These are phyloP conservation scores for Cephaloascus albidus DNA, from an alignment of 805 yeast species.

Conservation along the genomic window DNA sequence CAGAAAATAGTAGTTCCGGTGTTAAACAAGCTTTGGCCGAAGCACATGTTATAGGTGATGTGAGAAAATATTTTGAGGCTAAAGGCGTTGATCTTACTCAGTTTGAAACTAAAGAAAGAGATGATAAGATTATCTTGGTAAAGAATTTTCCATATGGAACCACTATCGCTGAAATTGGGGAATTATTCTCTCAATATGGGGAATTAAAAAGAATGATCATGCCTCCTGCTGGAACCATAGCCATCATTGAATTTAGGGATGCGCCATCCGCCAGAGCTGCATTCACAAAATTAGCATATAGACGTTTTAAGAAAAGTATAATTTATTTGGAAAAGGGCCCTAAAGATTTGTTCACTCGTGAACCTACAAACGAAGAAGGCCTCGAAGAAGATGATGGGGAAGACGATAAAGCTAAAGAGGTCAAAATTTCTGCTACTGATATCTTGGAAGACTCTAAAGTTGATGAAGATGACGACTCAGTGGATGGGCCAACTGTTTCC, in stretches of 20 bases:
- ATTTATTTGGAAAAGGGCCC: slow-evolving; percentile 94
- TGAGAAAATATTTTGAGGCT: slow-evolving; percentile 74
- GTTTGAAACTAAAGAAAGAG: slow-evolving; percentile 59
- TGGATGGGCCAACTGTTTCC: slow-evolving; percentile 74
- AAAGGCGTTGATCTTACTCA: slow-evolving; percentile 78
- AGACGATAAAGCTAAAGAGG: slow-evolving; percentile 31
- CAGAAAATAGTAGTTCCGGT: slow-evolving; percentile 79
- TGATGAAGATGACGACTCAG: slow-evolving; percentile 25
- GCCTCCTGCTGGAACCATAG: slow-evolving; percentile 97
- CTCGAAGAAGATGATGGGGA: slow-evolving; percentile 16
- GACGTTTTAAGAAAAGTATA: slow-evolving; percentile 80
- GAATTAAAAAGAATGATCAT: slow-evolving; percentile 69
- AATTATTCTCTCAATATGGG: slow-evolving; percentile 73
- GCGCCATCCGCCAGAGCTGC: slow-evolving; percentile 82
- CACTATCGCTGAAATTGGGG: slow-evolving; percentile 69
- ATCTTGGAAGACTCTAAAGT: slow-evolving; percentile 25
- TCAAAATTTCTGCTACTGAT: slow-evolving; percentile 34
- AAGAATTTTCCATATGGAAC: slow-evolving; percentile 92
- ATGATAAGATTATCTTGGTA: slow-evolving; percentile 71
- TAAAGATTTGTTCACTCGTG: slow-evolving; percentile 60
- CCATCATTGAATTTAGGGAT: slow-evolving; percentile 83
- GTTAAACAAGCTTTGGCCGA: slow-evolving; percentile 97
- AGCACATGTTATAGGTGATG: slow-evolving; percentile 89
- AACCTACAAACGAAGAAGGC: slow-evolving; percentile 30
- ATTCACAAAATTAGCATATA: slow-evolving; percentile 76